Conservation (phyloP, 805 yeast genomes). For the Yarrowia keelungensis region DNA sequence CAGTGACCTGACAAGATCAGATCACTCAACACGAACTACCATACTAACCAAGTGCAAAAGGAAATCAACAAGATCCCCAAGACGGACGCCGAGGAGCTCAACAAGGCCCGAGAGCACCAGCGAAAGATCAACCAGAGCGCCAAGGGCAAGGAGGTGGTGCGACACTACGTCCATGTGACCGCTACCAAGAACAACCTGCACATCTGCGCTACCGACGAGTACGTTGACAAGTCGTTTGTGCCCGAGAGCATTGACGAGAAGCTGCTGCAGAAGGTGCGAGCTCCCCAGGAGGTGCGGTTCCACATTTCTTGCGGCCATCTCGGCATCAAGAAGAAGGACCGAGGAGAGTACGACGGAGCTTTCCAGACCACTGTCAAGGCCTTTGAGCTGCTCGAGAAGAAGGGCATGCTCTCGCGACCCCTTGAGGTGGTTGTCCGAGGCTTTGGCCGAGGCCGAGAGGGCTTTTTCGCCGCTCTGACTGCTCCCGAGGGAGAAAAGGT, state of each 20-base stretch:
- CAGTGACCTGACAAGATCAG: not conserved
- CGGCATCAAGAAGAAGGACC: constrained; percentile 87
- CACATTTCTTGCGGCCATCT: constrained; percentile 81
- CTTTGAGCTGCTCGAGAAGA: constrained; percentile 74
- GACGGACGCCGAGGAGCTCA: constrained; percentile 30
- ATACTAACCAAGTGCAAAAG: constrained; percentile 35
- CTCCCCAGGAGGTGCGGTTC: constrained; percentile 76
- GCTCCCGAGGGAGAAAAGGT: constrained; percentile 86
- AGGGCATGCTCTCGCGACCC: constrained; percentile 61
- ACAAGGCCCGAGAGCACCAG: constrained; percentile 34
- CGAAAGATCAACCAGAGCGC: constrained; percentile 26
- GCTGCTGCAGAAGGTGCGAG: constrained; percentile 62
- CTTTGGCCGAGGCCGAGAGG: constrained; percentile 89
- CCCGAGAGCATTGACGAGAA: constrained; percentile 38
- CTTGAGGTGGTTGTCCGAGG: constrained; percentile 80
- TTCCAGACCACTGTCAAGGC: constrained; percentile 80
- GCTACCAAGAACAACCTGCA: constrained; percentile 35
- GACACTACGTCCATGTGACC: constrained; percentile 26
- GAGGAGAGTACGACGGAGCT: constrained; percentile 93
- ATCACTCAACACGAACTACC: not conserved
- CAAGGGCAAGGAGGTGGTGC: constrained; percentile 37
- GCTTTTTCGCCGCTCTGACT: constrained; percentile 79
- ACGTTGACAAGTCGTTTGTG: constrained; percentile 19
- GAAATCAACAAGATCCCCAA: constrained; percentile 37
- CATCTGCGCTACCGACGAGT: constrained; percentile 36